phyloP scores from a whole-genome alignment of 2,329 filamentous ascomycete genomes.

The Pseudonectria foliicola region DNA sequence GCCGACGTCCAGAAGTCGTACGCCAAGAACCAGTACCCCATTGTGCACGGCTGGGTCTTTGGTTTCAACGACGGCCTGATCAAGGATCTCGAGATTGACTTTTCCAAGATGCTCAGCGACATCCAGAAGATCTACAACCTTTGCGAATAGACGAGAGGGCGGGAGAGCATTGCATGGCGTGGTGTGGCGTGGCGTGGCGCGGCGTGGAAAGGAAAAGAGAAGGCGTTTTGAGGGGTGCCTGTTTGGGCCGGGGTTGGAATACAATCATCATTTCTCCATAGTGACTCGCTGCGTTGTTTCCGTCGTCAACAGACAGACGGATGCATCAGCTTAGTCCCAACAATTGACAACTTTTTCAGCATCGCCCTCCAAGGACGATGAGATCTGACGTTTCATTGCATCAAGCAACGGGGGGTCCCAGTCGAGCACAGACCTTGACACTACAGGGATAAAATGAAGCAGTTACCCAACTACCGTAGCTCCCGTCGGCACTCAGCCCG shows the following conservation, averaged over 20 bases:
- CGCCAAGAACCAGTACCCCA: slow-evolving; percentile 54
- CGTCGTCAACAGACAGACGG: too few relatives aligned
- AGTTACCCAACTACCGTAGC: too few relatives aligned
- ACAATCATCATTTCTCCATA: too few relatives aligned
- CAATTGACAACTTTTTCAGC: neutral
- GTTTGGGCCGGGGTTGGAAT: neutral
- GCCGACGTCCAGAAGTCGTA: slow-evolving; percentile 69
- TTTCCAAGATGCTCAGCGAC: slow-evolving; percentile 45
- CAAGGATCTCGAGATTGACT: slow-evolving; percentile 57
- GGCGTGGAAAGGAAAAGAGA: slow-evolving; percentile 3
- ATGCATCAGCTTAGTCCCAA: too few relatives aligned
- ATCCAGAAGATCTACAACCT: slow-evolving; percentile 62
- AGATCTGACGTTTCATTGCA: slow-evolving; percentile 1
- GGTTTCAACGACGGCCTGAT: slow-evolving; percentile 60
- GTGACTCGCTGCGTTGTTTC: too few relatives aligned
- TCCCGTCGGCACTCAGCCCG: too few relatives aligned
- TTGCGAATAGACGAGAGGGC: slow-evolving; percentile 21
- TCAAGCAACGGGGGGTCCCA: neutral
- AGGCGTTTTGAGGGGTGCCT: neutral
- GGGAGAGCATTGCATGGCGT: too few relatives aligned
- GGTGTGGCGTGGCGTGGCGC: slow-evolving; percentile 1
- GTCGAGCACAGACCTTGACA: too few relatives aligned
- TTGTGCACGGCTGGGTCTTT: slow-evolving; percentile 71
- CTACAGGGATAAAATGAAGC: too few relatives aligned
- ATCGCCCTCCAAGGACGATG: slow-evolving; percentile 4